phyloP scores from a whole-genome alignment of 2,329 filamentous ascomycete species.

The Gaeumannomyces sp. region DNA sequence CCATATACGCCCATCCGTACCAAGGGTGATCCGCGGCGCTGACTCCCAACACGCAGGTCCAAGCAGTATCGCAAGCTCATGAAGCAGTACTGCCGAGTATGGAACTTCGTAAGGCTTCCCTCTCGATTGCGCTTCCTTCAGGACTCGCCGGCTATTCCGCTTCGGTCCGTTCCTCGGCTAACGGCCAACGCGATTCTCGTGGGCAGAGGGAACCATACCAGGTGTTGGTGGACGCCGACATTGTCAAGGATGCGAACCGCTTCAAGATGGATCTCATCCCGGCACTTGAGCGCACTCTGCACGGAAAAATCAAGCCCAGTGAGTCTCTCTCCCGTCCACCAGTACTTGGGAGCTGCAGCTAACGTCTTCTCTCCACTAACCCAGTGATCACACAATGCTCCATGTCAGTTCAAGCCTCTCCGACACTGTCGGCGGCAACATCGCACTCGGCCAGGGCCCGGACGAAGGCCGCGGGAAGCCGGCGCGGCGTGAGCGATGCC shows the following conservation, averaged over 20 bases:
- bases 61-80: slow-evolving; percentile 11
- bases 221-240: slow-evolving; percentile 66
- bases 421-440: neutral
- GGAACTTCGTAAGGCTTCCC: slow-evolving; percentile 8
- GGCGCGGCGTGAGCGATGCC: no score
- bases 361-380: neutral
- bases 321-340: slow-evolving; percentile 25
- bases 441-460: neutral
- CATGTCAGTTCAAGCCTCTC: slow-evolving; percentile 9
- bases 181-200: neutral
- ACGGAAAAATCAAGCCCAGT: slow-evolving; percentile 80
- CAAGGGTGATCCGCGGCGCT: neutral
- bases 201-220: slow-evolving; percentile 9
- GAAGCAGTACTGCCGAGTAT: slow-evolving; percentile 10
- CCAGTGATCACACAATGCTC: slow-evolving; percentile 18
- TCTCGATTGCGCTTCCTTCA: neutral
- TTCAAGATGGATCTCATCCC: slow-evolving; percentile 87
- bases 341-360: neutral
- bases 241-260: slow-evolving; percentile 71
- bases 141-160: neutral
- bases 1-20: neutral
- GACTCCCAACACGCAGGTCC: slow-evolving; percentile 3
- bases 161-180: neutral
- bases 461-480: no score
- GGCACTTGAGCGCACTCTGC: slow-evolving; percentile 73